phyloP scores from a whole-genome alignment of 805 yeast genomes.

The Scheffersomyces spartinae region DNA sequence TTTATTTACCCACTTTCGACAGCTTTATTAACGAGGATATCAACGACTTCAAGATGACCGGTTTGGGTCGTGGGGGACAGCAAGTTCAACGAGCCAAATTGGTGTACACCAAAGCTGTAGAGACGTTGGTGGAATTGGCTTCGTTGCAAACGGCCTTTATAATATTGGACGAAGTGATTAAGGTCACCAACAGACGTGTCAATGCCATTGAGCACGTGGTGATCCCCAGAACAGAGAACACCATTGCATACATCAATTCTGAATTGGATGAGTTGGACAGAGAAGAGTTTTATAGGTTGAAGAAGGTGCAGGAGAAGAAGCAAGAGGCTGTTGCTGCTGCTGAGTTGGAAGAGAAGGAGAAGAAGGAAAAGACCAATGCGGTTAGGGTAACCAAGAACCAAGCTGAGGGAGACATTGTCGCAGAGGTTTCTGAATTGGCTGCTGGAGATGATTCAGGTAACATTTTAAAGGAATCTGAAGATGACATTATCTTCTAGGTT shows the following conservation, averaged over 20 bases:
- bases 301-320: constrained; percentile 92
- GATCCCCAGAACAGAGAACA: constrained; percentile 95
- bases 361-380: constrained; percentile 12
- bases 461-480: constrained; percentile 30
- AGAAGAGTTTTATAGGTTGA: constrained; percentile 93
- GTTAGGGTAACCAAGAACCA: constrained; percentile 9
- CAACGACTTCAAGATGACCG: constrained; percentile 93
- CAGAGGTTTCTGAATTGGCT: constrained; percentile 2
- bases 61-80: constrained; percentile 97
- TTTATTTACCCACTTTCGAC: constrained; percentile 85
- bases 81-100: constrained; percentile 91
- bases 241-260: constrained; percentile 82
- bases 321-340: constrained; percentile 63
- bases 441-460: constrained; percentile 10
- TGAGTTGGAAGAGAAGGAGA: constrained; percentile 38
- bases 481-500: constrained; percentile 30
- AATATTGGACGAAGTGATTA: constrained; percentile 92
- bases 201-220: constrained; percentile 98
- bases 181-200: constrained; percentile 96
- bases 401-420: constrained; percentile 1
- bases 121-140: constrained; percentile 89
- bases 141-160: constrained; percentile 95
- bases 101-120: constrained; percentile 94
- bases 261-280: constrained; percentile 96
- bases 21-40: constrained; percentile 71